A percentile compares a stretch with the other conserved stretches of the same genome.
Conservation (phyloP, 768 basidiomycete species). For the Termitomyces sp. region DNA sequence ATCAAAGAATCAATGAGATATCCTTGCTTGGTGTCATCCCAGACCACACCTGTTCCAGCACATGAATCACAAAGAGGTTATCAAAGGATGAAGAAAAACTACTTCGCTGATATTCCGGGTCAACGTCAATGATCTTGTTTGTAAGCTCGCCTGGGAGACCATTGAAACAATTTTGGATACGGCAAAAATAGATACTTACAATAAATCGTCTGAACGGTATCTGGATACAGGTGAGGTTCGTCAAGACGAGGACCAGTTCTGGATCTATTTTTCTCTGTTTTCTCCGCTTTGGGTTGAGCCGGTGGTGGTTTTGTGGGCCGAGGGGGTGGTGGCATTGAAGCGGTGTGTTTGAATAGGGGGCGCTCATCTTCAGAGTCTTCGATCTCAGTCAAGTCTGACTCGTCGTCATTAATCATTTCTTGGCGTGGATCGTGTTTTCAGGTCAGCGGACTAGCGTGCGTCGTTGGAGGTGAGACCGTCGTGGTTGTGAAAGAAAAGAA, state of each 20-base stretch:
- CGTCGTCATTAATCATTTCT: slow-evolving; percentile 13
- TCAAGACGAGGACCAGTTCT: slow-evolving; percentile 24
- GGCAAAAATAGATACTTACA: slow-evolving; percentile 23
- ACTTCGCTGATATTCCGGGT: slow-evolving; percentile 69
- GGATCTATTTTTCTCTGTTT: slow-evolving; percentile 17
- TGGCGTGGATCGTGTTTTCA: neutral
- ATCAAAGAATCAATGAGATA: slow-evolving; percentile 61
- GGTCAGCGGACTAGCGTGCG: neutral
- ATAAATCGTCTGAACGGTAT: slow-evolving; percentile 35
- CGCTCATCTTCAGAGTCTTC: slow-evolving; percentile 34
- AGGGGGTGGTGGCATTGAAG: slow-evolving; percentile 2
- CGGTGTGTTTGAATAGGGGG: slow-evolving; percentile 19
- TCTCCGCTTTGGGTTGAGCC: neutral
- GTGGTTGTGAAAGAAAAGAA: neutral
- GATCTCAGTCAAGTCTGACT: slow-evolving; percentile 45
- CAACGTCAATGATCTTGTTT: slow-evolving; percentile 42
- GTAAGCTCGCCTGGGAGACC: slow-evolving; percentile 39
- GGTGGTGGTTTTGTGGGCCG: neutral
- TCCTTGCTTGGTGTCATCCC: slow-evolving; percentile 56
- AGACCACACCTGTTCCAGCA: slow-evolving; percentile 48
- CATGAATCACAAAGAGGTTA: neutral
- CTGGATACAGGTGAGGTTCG: slow-evolving; percentile 18
- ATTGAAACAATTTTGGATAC: neutral
- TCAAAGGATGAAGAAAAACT: neutral
- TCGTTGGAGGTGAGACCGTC: neutral